phyloP scores from a whole-genome alignment of 2,329 filamentous ascomycete species.

The Botrytis pseudocinerea region DNA sequence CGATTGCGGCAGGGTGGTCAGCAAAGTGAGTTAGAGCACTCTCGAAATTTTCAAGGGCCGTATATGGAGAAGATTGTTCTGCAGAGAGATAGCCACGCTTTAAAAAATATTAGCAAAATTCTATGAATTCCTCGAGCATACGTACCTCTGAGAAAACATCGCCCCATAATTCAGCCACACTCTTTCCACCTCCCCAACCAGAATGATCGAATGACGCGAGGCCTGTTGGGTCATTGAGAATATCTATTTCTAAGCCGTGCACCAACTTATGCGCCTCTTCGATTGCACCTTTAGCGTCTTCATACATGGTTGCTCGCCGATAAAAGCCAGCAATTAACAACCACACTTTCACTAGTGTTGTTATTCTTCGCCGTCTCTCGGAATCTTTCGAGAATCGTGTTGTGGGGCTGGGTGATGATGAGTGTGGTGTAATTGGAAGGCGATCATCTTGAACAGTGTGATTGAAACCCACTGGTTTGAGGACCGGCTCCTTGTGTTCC shows the following conservation, averaged over 20 bases:
- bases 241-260: slow-evolving; percentile 66
- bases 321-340: slow-evolving; percentile 88
- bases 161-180: slow-evolving; percentile 79
- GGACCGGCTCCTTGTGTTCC: slow-evolving; percentile 32
- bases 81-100: slow-evolving; percentile 40
- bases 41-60: slow-evolving; percentile 78
- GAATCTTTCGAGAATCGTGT: slow-evolving; percentile 55
- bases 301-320: slow-evolving; percentile 73
- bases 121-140: slow-evolving; percentile 6
- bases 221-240: slow-evolving; percentile 61
- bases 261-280: slow-evolving; percentile 80
- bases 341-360: slow-evolving; percentile 77
- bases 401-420: slow-evolving; percentile 33
- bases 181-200: slow-evolving; percentile 79
- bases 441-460: slow-evolving; percentile 30
- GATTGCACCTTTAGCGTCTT: slow-evolving; percentile 78
- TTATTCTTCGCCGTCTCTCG: slow-evolving; percentile 51
- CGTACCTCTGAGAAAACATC: slow-evolving; percentile 81
- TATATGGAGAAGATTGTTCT: slow-evolving; percentile 51
- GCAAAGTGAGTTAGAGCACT: slow-evolving; percentile 75
- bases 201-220: slow-evolving; percentile 61
- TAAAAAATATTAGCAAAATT: slow-evolving; percentile 36
- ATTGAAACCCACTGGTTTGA: slow-evolving; percentile 27
- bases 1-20: slow-evolving; percentile 76
- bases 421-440: slow-evolving; percentile 27